Evolutionary conservation across 23 red algal species (phyloP).

Genomic region (Pyropia yezoensis): DNA sequence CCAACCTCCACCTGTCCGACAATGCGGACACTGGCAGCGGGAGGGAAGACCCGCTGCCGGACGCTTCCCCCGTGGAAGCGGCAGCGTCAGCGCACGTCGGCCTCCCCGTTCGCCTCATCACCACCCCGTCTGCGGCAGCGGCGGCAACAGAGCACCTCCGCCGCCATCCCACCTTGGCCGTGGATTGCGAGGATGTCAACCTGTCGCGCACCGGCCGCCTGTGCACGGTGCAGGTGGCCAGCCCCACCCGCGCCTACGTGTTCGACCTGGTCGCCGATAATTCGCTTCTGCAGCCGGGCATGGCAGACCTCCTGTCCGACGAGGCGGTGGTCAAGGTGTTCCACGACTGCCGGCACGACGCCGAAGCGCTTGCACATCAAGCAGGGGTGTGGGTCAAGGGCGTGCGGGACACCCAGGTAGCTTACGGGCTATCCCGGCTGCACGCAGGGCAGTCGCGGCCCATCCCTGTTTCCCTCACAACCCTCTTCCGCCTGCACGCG

Average conservation of each 20-base stretch:
- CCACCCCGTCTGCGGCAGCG: no score
- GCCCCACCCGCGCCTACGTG: slow-evolving; percentile 22
- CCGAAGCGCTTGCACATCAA: slow-evolving; percentile 60
- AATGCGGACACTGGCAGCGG: no score
- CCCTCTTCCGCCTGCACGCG: slow-evolving; percentile 43
- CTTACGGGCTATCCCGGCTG: slow-evolving; percentile 31
- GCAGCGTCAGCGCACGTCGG: no score
- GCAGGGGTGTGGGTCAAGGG: slow-evolving; percentile 44
- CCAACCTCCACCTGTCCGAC: no score
- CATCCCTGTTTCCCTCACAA: slow-evolving; percentile 47
- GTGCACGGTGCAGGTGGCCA: slow-evolving; percentile 58
- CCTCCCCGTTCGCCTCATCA: no score
- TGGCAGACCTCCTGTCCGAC: slow-evolving; percentile 23
- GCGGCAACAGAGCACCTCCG: no score
- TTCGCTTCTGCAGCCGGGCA: background rate
- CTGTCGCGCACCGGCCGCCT: slow-evolving; percentile 20
- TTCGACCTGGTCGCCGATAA: slow-evolving; percentile 36
- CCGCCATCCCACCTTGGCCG: no score
- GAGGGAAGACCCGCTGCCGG: no score
- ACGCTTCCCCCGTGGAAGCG: no score
- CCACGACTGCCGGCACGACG: slow-evolving; percentile 83
- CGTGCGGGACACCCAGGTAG: slow-evolving; percentile 81
- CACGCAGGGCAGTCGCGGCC: slow-evolving; percentile 18
- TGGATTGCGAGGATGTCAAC: no score
- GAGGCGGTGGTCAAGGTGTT: slow-evolving; percentile 44